These are phyloP conservation scores for Pilasporangium apinafurcum DNA, from an alignment of 352 stramenopile genomes.

Conservation along the genomic window DNA sequence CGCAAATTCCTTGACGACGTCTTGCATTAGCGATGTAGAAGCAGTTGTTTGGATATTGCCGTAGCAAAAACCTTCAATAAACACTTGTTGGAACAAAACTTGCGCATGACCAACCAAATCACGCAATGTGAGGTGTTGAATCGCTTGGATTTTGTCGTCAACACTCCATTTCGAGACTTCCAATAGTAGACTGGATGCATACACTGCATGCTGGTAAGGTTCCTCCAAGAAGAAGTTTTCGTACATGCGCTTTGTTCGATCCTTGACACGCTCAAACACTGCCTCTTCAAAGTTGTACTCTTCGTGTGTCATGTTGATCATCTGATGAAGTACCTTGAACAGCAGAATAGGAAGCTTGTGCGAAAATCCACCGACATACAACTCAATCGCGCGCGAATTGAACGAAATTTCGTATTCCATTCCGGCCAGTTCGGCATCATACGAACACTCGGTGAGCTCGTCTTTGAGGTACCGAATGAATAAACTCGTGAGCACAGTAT, in stretches of 20 bases:
- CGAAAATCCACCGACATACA: constrained; percentile 85
- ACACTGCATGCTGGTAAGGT: constrained; percentile 89
- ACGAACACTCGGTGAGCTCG: constrained; percentile 76
- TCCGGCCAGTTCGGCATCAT: constrained; percentile 66
- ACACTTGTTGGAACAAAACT: constrained; percentile 60
- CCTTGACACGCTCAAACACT: constrained; percentile 79
- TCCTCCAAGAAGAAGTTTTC: constrained; percentile 87
- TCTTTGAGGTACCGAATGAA: constrained; percentile 79
- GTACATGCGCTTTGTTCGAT: constrained; percentile 79
- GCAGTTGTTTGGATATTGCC: constrained; percentile 46
- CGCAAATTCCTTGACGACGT: constrained; percentile 32
- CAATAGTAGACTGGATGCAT: constrained; percentile 66
- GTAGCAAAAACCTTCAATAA: constrained; percentile 65
- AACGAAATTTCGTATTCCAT: constrained; percentile 78
- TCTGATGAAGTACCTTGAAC: constrained; percentile 51
- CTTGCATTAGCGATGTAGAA: constrained; percentile 25
- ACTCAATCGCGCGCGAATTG: constrained; percentile 57
- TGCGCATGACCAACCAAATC: constrained; percentile 52
- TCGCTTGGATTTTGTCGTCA: constrained; percentile 78
- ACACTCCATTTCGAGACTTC: constrained; percentile 77
- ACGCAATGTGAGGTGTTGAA: constrained; percentile 40
- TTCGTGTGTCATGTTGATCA: constrained; percentile 39
- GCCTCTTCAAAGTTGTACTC: constrained; percentile 50
- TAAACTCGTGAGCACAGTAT: constrained; percentile 66
- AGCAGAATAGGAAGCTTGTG: constrained; percentile 87